A percentile compares a stretch with the other conserved stretches of the same genome.
Conservation (phyloP, 169 alveolate genomes). For the Babesia ovata region DNA sequence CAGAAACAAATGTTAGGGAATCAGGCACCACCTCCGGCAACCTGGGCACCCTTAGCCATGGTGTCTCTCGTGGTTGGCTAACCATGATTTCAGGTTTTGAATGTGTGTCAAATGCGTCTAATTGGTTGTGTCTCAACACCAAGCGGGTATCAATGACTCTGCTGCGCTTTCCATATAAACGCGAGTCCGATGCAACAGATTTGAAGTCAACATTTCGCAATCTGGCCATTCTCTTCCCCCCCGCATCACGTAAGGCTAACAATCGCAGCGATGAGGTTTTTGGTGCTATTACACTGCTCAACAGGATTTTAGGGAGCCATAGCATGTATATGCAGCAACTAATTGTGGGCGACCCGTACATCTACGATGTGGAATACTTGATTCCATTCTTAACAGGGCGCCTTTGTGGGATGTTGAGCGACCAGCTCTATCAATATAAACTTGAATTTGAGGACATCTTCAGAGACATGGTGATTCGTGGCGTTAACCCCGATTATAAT, state of each 20-base stretch:
- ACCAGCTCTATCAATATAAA: constrained; percentile 25
- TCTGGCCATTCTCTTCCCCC: constrained; percentile 31
- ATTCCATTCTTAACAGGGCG: constrained; percentile 33
- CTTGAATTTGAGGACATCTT: constrained; percentile 21
- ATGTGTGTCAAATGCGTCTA: background rate
- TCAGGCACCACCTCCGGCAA: background rate
- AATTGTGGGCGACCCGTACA: constrained; percentile 30
- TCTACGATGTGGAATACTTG: constrained; percentile 26
- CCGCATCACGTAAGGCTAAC: background rate
- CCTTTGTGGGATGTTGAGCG: constrained; percentile 28
- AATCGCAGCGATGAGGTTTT: constrained; percentile 14
- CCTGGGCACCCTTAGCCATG: constrained; percentile 17
- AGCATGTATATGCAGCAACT: constrained; percentile 22
- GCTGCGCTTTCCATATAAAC: background rate
- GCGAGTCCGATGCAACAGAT: background rate
- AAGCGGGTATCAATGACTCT: constrained; percentile 12
- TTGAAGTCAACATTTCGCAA: constrained; percentile 20
- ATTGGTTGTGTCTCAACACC: constrained; percentile 25
- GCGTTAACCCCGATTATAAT: background rate
- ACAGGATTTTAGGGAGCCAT: constrained; percentile 6
- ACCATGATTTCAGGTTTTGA: constrained; percentile 18
- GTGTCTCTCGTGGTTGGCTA: constrained; percentile 23
- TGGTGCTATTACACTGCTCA: constrained; percentile 27
- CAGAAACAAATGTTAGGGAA: background rate
- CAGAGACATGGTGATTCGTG: background rate